Evolutionary conservation across 176 grass and related monocot genomes (phyloP), one percentile per base, ranked within the genome.

Genomic region (Olyra latifolia): DNA sequence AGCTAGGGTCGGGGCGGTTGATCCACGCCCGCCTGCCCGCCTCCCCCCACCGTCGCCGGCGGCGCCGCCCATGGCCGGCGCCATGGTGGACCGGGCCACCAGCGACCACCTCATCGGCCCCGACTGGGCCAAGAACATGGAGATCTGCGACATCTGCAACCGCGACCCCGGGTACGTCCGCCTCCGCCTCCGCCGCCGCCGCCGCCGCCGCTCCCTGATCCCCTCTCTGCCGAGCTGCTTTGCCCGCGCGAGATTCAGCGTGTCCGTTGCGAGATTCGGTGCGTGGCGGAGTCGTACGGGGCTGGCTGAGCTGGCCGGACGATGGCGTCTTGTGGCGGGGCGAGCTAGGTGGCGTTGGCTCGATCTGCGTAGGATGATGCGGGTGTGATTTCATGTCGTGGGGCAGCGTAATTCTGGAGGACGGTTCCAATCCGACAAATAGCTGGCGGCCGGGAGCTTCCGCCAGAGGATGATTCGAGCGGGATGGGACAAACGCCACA

Each of bases 61-160:
- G 85, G 45, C 66, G 81, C n/a, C 42, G 69, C 68, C 47, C 76
- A 95, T 95, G 92, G 92, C 88, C 39, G 92, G 88, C 43, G 27
- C 80, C 69, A 86, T 92, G 80, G 92, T 93, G 46, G 90, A 93
- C 83, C 83, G 90, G 62, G 95, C 95, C 45, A 98, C 88, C 62
- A 95, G 88, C 83, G 90, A 89, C 85, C 83, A 83, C 75, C 83
- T 98, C 84, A 98, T 94, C 83, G 90, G 90, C 53, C 83, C 95
- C 15, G 95, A 98, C 91, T 95, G 92, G 95, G 90, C 95, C 6
- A 93, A 93, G 88, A 98, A 98, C 88, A 98, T 95, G 89, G 92
- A 93, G 84, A 93, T 98, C 92, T 98, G 95, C 87, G 95, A 98
- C 82, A 87, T 90, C 78, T 81, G 91, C 90, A 98, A 93, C 87